phyloP scores from a whole-genome alignment of 257 asterid species.

The Echium plantagineum region DNA sequence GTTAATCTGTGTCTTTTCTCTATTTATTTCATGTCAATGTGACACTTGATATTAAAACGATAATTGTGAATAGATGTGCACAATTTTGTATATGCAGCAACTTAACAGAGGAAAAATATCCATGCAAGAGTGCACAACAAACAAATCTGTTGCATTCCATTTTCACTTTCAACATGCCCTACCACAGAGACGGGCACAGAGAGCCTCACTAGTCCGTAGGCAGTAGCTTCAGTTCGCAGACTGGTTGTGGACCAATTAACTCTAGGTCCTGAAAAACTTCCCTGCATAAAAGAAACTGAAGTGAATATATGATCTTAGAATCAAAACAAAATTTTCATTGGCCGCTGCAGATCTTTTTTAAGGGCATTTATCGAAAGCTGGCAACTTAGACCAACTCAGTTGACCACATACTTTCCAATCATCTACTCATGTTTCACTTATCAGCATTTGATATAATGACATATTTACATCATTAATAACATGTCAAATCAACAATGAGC shows the following conservation, averaged over 20 bases:
- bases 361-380: too few species aligned
- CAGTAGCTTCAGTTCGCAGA: conserved; percentile 98
- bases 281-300: conserved; percentile 42
- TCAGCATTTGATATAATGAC: too few species aligned
- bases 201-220: conserved; percentile 82
- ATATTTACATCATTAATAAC: too few species aligned
- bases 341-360: too few species aligned
- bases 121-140: not conserved
- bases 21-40: not conserved
- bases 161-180: not conserved
- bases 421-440: too few species aligned
- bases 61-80: not conserved
- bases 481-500: too few species aligned
- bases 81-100: not conserved
- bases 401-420: too few species aligned
- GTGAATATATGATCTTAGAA: conserved; percentile 6
- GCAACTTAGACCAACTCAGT: too few species aligned
- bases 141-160: not conserved
- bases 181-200: conserved; percentile 3
- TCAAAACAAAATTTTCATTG: not conserved
- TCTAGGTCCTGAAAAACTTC: conserved; percentile 96
- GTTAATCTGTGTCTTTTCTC: not conserved
- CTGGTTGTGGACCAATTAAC: conserved; percentile 96
- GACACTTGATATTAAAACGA: not conserved
- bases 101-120: not conserved